Evolutionary conservation across 2,329 filamentous ascomycete species (phyloP), one percentile per base, ranked within the genome.

Genomic region (Fusarium sambucinum): DNA sequence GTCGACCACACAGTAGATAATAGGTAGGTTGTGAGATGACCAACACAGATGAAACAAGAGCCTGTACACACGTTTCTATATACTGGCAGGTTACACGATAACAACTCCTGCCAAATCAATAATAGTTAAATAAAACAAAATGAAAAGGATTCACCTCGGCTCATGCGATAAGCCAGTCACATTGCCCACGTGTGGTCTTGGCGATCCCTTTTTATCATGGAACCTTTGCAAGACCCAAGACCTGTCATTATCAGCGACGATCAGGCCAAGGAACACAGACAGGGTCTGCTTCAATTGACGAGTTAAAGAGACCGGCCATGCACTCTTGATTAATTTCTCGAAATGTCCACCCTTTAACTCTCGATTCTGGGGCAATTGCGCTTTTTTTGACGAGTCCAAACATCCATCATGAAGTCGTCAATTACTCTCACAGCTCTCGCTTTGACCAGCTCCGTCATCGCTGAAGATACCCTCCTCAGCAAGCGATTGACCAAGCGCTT

Each of bases 381-480:
- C 52, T 37, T 48, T 38, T 38, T 38, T 25, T 35, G 32, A 37
- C 30, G 23, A 35, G 35, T 17, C 32, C 35, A 38, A 21, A 8
- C n/a, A 38, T 38, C 7, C 30, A 59, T 60, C 40, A 74, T 74
- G 72, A 74, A 71, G 59, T 57, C 65, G 32, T 68, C 71, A 33
- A 47, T 71, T 48, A 63, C 69, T 37, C 45, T 74, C 44, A 58
- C 57, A 48, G 63, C 70, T 3, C 52, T 76, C 45, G 74, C 75
- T 21, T 53, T 79, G 41, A 70, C 68, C 4, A 66, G 75, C n/a
- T 72, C 76, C 30, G 75, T 70, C n/a, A 71, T 59, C 32, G 70
- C 76, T 40, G 81, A 84, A 55, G 84, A 87, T 72, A 80, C 80
- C 14, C 78, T 87, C 27, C 80, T 83, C 71, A 87, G 84, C 76